Conservation (phyloP, 139 green algal species). For the Nannochloris sp. region DNA sequence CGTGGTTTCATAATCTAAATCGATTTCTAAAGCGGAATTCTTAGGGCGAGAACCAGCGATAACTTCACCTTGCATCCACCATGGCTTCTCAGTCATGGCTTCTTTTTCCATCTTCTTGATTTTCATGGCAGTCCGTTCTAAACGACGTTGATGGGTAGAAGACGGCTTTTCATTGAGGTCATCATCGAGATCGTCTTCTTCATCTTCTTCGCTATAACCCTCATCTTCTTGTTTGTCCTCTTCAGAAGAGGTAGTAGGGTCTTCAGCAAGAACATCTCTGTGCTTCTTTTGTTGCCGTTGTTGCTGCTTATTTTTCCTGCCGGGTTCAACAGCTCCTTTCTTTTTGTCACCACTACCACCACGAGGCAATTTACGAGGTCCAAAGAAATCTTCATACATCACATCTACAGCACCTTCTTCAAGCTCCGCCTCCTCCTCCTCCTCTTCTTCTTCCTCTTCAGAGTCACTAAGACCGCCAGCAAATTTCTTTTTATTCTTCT, state of each 20-base stretch:
- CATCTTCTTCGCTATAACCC: conserved; percentile 5
- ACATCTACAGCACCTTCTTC: background rate
- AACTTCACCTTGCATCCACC: conserved; percentile 78
- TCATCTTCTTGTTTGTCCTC: conserved; percentile 1
- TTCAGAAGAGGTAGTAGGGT: background rate
- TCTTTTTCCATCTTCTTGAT: conserved; percentile 55
- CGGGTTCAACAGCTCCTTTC: no score
- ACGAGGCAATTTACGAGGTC: no score
- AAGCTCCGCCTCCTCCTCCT: background rate
- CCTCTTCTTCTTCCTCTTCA: conserved; percentile 1
- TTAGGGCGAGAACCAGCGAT: conserved; percentile 51
- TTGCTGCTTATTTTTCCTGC: no score
- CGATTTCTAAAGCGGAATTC: conserved; percentile 87
- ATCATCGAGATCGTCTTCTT: background rate
- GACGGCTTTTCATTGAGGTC: conserved; percentile 12
- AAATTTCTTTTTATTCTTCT: conserved; percentile 3
- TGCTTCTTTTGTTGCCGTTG: no score
- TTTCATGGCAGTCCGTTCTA: conserved; percentile 28
- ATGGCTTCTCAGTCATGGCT: conserved; percentile 67
- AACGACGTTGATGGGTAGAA: conserved; percentile 59
- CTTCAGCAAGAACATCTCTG: background rate
- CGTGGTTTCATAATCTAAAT: conserved; percentile 92
- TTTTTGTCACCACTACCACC: no score
- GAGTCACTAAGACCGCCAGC: background rate
- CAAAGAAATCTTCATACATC: conserved; percentile 74